phyloP scores from a whole-genome alignment of 305 asterid species.

The Nicotiana rustica region DNA sequence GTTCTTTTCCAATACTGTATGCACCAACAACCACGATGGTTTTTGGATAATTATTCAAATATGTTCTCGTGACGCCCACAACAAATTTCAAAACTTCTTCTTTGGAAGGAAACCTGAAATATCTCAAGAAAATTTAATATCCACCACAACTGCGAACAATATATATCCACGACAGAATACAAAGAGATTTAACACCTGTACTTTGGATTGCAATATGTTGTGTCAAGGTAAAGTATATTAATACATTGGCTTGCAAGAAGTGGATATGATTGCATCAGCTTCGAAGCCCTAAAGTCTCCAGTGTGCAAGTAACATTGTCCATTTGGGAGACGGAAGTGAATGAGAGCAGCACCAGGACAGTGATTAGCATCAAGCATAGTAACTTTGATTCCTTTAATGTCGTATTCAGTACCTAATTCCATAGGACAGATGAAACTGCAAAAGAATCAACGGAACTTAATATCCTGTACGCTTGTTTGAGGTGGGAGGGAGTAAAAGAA shows the following conservation, averaged over 20 bases:
- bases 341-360: constrained; percentile 42
- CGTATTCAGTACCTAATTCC: constrained; percentile 32
- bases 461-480: neutral
- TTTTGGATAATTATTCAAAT: constrained; percentile 34
- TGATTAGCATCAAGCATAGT: constrained; percentile 41
- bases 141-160: neutral
- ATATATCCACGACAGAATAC: neutral
- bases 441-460: neutral
- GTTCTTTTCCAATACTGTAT: constrained; percentile 43
- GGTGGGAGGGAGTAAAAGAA: neutral
- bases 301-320: constrained; percentile 39
- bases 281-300: constrained; percentile 40
- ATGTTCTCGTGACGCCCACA: constrained; percentile 33
- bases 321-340: constrained; percentile 38
- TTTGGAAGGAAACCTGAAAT: constrained; percentile 40
- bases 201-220: constrained; percentile 43
- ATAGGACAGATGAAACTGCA: constrained; percentile 34
- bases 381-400: constrained; percentile 35
- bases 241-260: constrained; percentile 26
- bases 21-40: constrained; percentile 39
- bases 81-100: constrained; percentile 37
- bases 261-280: constrained; percentile 38
- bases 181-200: constrained; percentile 32
- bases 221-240: constrained; percentile 40
- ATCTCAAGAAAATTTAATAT: neutral